phyloP scores from a whole-genome alignment of 2,329 filamentous ascomycete genomes.

The Davidsoniella australis region DNA sequence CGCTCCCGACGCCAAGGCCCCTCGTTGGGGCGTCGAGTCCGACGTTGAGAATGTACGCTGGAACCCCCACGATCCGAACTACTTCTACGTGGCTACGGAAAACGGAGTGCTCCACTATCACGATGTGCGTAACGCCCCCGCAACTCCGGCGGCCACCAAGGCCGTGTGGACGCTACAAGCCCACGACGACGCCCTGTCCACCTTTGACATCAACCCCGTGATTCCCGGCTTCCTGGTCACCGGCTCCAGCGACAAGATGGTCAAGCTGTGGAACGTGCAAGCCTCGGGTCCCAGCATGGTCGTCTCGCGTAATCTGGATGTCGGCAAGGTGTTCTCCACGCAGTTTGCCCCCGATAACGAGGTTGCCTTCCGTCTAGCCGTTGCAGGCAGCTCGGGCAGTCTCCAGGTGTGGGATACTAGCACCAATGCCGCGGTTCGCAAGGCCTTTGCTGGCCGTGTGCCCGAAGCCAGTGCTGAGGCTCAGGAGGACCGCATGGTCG shows the following conservation, averaged over 20 bases:
- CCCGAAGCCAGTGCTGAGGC: conserved; percentile 41
- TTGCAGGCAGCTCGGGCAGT: conserved; percentile 84
- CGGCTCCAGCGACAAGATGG: conserved; percentile 81
- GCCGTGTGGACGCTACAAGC: conserved; percentile 90
- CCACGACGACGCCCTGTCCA: conserved; percentile 79
- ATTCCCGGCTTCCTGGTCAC: conserved; percentile 90
- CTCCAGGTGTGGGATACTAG: conserved; percentile 94
- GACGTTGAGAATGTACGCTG: conserved; percentile 87
- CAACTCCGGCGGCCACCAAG: conserved; percentile 58
- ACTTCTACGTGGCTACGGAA: conserved; percentile 91
- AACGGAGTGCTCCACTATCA: conserved; percentile 83
- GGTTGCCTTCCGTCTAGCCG: conserved; percentile 79
- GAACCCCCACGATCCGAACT: conserved; percentile 85
- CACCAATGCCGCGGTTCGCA: conserved; percentile 75
- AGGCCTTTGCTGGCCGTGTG: conserved; percentile 57
- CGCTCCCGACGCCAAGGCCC: conserved; percentile 63
- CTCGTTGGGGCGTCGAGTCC: conserved; percentile 84
- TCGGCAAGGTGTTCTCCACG: conserved; percentile 87
- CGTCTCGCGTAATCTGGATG: conserved; percentile 75
- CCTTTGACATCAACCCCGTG: conserved; percentile 78
- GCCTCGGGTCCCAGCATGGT: conserved; percentile 73
- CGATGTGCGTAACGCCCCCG: conserved; percentile 62
- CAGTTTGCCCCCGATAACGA: conserved; percentile 78
- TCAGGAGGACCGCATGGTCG: conserved; percentile 61
- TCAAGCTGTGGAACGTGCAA: conserved; percentile 92